Percentiles rank a stretch among this genome's conserved stretches.
phyloP scores from a whole-genome alignment of 179 eudicot species.

The Corrigiola litoralis region DNA sequence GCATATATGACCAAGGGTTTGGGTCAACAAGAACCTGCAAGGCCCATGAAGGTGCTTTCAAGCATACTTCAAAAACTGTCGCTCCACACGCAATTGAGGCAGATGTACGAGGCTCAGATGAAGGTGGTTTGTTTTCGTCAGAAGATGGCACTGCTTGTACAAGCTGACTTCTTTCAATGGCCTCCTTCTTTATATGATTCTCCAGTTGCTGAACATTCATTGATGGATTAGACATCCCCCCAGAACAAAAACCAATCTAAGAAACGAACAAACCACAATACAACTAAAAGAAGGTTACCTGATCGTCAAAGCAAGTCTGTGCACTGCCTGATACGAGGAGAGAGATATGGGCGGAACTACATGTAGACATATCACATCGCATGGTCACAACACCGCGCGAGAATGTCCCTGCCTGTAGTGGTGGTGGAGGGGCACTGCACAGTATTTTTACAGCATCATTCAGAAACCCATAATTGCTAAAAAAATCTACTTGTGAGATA shows the following conservation, averaged over 20 bases:
- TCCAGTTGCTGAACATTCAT: constrained; percentile 59
- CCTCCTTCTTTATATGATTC: constrained; percentile 89
- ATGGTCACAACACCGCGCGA: constrained; percentile 98
- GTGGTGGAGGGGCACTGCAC: constrained; percentile 96
- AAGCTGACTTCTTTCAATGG: constrained; percentile 69
- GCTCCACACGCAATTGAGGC: constrained; percentile 88
- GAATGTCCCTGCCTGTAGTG: constrained; percentile 93
- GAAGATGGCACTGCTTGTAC: constrained; percentile 47
- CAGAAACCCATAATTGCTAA: background rate
- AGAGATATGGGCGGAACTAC: constrained; percentile 82
- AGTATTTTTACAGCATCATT: constrained; percentile 14
- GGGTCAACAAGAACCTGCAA: constrained; percentile 55
- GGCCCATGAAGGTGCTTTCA: constrained; percentile 93
- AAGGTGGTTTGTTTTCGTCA: constrained; percentile 47
- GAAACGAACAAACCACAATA: background rate
- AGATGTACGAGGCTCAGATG: constrained; percentile 77
- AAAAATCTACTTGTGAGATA: background rate
- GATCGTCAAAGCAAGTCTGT: constrained; percentile 95
- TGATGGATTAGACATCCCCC: constrained; percentile 6
- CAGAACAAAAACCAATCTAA: background rate
- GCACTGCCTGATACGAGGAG: constrained; percentile 96
- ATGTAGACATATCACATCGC: constrained; percentile 90
- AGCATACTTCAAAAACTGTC: constrained; percentile 77
- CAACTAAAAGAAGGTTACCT: constrained; percentile 38
- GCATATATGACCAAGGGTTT: too few species aligned